Percentiles rank a stretch among this genome's conserved stretches.
Conservation (phyloP, 257 asterid species). For the Verbena officinalis region DNA sequence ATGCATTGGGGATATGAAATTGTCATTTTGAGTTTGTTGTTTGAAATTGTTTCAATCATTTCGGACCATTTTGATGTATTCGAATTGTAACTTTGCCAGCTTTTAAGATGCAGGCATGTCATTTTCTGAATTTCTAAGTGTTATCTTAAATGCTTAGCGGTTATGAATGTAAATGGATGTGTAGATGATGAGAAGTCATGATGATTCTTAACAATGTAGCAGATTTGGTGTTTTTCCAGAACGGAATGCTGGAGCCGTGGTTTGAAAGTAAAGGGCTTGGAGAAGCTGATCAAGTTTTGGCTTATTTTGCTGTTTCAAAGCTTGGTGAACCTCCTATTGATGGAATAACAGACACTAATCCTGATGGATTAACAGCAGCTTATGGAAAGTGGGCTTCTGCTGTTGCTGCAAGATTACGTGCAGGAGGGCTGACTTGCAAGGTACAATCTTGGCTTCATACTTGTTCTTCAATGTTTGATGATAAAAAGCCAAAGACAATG, state of each 20-base stretch:
- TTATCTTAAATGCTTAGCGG: neutral
- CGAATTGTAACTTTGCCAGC: too few relatives aligned
- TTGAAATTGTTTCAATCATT: neutral
- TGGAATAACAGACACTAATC: constrained; percentile 93
- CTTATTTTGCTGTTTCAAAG: constrained; percentile 93
- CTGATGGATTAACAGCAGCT: constrained; percentile 92
- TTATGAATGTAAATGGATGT: neutral
- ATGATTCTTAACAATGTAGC: constrained; percentile 73
- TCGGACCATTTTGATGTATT: neutral
- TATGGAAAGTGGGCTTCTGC: constrained; percentile 98
- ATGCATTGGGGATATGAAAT: neutral
- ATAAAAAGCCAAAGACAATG: too few relatives aligned
- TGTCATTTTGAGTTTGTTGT: constrained; percentile 8
- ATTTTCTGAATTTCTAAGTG: neutral
- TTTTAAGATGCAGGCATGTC: neutral
- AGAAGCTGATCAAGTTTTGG: constrained; percentile 89
- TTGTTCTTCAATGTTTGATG: constrained; percentile 1
- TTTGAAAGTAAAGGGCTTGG: constrained; percentile 79
- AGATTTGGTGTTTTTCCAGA: constrained; percentile 99
- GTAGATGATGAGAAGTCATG: constrained; percentile 16
- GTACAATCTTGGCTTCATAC: constrained; percentile 39
- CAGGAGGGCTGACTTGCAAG: constrained; percentile 96
- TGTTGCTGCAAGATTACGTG: constrained; percentile 71
- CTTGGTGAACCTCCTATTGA: constrained; percentile 91
- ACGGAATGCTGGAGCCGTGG: constrained; percentile 99